A percentile compares a stretch with the other conserved stretches of the same genome.
Conservation (phyloP, 176 grass and related monocot genomes). For the Oryza glumipatula region DNA sequence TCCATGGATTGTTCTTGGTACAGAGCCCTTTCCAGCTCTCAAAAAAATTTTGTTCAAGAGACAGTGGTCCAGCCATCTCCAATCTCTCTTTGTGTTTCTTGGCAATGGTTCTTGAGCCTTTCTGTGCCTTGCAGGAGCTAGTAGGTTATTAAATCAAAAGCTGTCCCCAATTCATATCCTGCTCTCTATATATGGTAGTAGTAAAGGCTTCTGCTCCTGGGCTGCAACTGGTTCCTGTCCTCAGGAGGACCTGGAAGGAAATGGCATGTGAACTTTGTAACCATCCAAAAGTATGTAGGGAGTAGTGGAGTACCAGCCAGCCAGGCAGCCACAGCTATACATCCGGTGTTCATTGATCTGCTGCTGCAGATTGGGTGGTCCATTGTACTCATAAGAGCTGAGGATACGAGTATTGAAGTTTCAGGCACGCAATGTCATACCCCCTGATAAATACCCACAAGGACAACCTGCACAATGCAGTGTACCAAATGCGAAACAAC, state of each 20-base stretch:
- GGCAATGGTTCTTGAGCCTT: slow-evolving; percentile 42
- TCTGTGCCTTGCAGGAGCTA: slow-evolving; percentile 37
- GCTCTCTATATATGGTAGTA: slow-evolving; percentile 45
- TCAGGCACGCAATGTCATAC: background rate
- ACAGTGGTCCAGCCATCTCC: slow-evolving; percentile 44
- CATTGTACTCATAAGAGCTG: slow-evolving; percentile 2
- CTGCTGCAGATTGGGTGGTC: slow-evolving; percentile 45
- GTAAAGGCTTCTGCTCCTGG: slow-evolving; percentile 47
- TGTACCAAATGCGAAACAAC: background rate
- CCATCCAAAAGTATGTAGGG: slow-evolving; percentile 45
- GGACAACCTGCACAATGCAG: background rate
- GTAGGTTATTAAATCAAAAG: background rate
- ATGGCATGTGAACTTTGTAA: slow-evolving; percentile 62
- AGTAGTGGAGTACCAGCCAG: background rate
- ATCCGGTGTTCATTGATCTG: slow-evolving; percentile 1
- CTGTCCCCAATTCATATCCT: slow-evolving; percentile 25
- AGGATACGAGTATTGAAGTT: slow-evolving; percentile 4
- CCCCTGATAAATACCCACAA: background rate
- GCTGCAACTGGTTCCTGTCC: slow-evolving; percentile 48
- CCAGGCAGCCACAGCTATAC: slow-evolving; percentile 27
- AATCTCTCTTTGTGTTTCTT: background rate
- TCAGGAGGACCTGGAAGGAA: slow-evolving; percentile 23
- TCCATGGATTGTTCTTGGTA: slow-evolving; percentile 55
- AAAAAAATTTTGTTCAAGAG: background rate
- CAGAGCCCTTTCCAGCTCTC: slow-evolving; percentile 42